Base-by-base conservation (phyloP, 176 grass and related monocot species). In the Oryza meyeriana region DNA sequence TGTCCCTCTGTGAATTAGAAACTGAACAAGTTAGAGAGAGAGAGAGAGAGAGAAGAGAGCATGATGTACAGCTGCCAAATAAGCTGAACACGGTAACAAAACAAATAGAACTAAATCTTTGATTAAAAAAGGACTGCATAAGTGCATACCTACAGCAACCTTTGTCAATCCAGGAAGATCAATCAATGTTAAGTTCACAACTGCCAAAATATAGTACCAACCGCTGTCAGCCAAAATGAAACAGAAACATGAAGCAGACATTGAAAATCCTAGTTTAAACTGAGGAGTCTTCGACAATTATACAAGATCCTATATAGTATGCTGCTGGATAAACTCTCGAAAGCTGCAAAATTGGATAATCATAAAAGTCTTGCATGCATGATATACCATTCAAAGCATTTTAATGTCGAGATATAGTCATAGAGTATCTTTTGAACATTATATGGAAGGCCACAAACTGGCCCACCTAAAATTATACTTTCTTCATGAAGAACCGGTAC, bases 141-240 rank as follows among this genome's bases (percentile, higher is more conserved):
- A 65, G 6, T 85, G 66, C 83, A 68, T 91, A 94, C 92, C 92
- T 66, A 94, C 77, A 85, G 92, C 92, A 87, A 94, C 92, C 81
- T 94, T 94, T 39, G 92, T 94, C 55, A 94, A 79, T 29, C 92
- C 92, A 1, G 92, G 92, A 59, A 94, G 83, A 91, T 94, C 92
- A 85, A 94, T 87, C 86, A 94, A 65, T 12, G 92, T 94, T 87
- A 94, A 87, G 41, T 94, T 94, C 77, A 94, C 92, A 89, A 94
- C 92, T 94, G 92, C 58, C 63, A 76, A 85, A 16, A 55, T 52
- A 80, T 35, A 82, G n/a, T 27, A 48, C 42, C 22, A 52, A 77
- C 24, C 58, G 22, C 27, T 48, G 32, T 66, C 12, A 64, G 18
- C 26, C 25, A 44, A 63, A 73, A 63, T 14, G 38, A 5, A 71